Evolutionary conservation across 2,329 filamentous ascomycete genomes (phyloP).

Genomic region (Alternaria triticina): DNA sequence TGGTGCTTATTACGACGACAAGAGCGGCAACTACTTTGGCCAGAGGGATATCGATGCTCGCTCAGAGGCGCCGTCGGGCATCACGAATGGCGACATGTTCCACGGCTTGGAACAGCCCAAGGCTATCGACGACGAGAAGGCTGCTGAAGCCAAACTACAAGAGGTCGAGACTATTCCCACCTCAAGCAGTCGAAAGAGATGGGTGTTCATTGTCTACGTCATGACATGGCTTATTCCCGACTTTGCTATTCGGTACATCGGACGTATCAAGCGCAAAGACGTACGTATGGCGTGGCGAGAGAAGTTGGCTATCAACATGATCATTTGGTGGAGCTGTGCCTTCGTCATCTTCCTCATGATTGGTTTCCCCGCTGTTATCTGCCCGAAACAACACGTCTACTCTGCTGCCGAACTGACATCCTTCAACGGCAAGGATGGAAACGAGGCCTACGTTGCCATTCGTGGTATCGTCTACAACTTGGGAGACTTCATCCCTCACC

Average conservation of each 20-base stretch:
- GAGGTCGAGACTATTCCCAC: slow-evolving; percentile 86
- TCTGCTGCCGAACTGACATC: slow-evolving; percentile 76
- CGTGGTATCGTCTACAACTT: slow-evolving; percentile 91
- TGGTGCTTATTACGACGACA: slow-evolving; percentile 74
- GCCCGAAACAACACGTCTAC: slow-evolving; percentile 88
- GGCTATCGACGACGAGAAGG: slow-evolving; percentile 93
- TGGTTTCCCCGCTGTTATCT: slow-evolving; percentile 84
- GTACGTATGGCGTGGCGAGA: slow-evolving; percentile 93
- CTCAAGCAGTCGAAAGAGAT: slow-evolving; percentile 83
- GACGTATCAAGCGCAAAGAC: slow-evolving; percentile 90
- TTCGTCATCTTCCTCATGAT: slow-evolving; percentile 88
- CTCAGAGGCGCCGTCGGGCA: slow-evolving; percentile 93
- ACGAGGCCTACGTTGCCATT: slow-evolving; percentile 75
- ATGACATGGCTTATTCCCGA: slow-evolving; percentile 91
- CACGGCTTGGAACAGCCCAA: slow-evolving; percentile 92
- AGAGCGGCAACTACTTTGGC: slow-evolving; percentile 82
- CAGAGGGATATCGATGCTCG: slow-evolving; percentile 79
- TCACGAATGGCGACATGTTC: slow-evolving; percentile 94
- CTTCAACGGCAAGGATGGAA: slow-evolving; percentile 73
- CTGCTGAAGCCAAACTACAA: slow-evolving; percentile 85
- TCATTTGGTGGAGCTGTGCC: slow-evolving; percentile 89
- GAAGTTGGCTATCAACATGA: slow-evolving; percentile 95
- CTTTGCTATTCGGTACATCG: slow-evolving; percentile 75
- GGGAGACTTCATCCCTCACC: slow-evolving; percentile 71
- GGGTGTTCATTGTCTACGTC: slow-evolving; percentile 82